Conservation (phyloP, 306 rosid species). For the Geum urbanum region DNA sequence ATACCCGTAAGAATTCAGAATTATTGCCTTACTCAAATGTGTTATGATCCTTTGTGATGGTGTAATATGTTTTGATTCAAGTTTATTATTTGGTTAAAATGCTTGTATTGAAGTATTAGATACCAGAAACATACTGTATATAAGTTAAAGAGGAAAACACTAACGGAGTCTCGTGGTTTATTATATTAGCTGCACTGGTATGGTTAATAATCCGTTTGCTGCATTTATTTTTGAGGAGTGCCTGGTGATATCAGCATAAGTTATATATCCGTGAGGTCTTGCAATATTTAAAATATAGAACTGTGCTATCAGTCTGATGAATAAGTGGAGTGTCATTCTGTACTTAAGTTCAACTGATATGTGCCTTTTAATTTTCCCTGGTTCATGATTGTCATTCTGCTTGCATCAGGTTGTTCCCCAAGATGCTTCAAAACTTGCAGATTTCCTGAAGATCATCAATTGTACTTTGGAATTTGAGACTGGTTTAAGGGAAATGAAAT, state of each 20-base stretch:
- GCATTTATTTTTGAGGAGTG: not conserved
- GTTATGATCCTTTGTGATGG: not conserved
- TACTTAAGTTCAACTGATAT: not conserved
- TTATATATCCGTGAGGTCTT: not conserved
- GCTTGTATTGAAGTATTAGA: not conserved
- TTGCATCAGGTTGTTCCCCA: conserved; percentile 85
- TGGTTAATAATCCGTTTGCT: not conserved
- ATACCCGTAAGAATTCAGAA: not conserved
- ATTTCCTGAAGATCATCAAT: conserved; percentile 72
- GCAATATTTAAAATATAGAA: not conserved
- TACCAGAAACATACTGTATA: not conserved
- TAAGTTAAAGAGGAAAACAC: not conserved
- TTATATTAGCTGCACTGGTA: not conserved
- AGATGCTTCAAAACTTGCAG: conserved; percentile 90
- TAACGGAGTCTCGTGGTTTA: not conserved
- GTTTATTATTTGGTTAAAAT: not conserved
- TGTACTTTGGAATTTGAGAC: conserved; percentile 65
- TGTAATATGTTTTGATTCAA: not conserved
- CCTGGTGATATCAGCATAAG: not conserved
- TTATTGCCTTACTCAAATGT: not conserved
- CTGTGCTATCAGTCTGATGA: not conserved
- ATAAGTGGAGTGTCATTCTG: not conserved
- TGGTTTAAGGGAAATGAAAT: conserved; percentile 60
- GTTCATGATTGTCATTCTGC: conserved; percentile 10
- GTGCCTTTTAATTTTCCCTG: not conserved